Base-by-base conservation (phyloP, 371 early-diverging fungal genomes). In the Blakeslea trispora region DNA sequence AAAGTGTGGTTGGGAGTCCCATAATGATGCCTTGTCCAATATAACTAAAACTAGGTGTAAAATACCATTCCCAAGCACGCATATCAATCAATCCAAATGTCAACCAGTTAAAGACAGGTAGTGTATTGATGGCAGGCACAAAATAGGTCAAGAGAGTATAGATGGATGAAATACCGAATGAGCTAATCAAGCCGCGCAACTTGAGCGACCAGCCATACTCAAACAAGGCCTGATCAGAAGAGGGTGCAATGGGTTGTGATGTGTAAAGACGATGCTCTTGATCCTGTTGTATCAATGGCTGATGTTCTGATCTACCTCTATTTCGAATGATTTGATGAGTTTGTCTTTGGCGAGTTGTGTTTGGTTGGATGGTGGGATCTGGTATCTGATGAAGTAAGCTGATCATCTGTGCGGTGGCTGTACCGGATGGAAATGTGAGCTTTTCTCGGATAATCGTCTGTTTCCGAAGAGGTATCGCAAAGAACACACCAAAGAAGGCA, bases 401-500 rank as follows among this genome's bases (percentile, higher is more conserved):
- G 60, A 91, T 91, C 90, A 91, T 90, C 63, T 91, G 87, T 5
- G 95, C 95, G 3, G 95, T 88, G 0, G 91, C 93, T 15, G 92
- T 91, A 2, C 93, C 92, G 1, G 92, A 89, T 1, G 94, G 94
- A 59, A 94, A 94, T 13, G 83, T 80, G 5, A 94, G 79, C 63
- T 91, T 89, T 58, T 92, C 91, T 43, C 84, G 78, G 40, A 94
- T 79, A 40, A 91, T 86, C 0, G 87, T 89, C 59, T 92, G 91
- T 34, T 79, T 83, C 43, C 95, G 73, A 44, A 95, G 65, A 6
- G 93, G 93, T 1, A 95, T 81, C 4, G 92, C 94, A 68, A 95
- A 93, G 61, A 93, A 93, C 7, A 95, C 89, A 23, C 95, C 95
- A 74, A 91, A 95, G 69, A 91, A 90, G 7, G 92, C 87, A 46